Base-by-base conservation (phyloP, 2,329 filamentous ascomycete species). In the Xylaria digitata region DNA sequence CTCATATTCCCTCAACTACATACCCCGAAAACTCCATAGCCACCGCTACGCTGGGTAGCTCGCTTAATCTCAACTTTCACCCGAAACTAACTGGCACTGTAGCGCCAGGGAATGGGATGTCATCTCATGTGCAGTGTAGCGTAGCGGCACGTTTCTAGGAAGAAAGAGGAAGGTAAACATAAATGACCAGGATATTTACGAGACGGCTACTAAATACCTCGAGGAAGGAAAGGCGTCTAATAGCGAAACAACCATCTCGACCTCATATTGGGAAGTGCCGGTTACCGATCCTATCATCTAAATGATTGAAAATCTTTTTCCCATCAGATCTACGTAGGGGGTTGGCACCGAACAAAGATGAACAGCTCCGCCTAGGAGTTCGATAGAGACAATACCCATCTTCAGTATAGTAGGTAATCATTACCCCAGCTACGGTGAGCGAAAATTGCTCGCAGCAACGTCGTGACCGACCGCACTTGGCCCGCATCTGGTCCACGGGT, bases 131-230 rank as follows among this genome's bases (percentile, higher is more conserved):
- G n/a, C 13, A 17, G n/a, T 55, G 32, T 17, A 42, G 32, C 48
- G 19, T 1, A 37, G 26, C 26, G 55, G 34, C 26, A 53, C 30
- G n/a, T 57, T 42, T 58, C 40, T 52, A 45, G 17, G 42, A 17
- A 61, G 56, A 61, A 67, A 61, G 32, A 61, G 52, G 65, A 60
- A 65, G 65, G 61, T 65, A 13, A 43, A 23, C 52, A 13, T 19
- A 37, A 17, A 59, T 52, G 50, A 49, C 17, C 17, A 23, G 49
- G 42, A 42, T 59, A 49, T 30, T 26, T 26, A 49, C 48, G 50
- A 59, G 50, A 55, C 55, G 37, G 42, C 32, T 49, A 54, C 3
- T 26, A 26, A 17, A 65, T 23, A 49, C 34, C 30, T 43, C n/a
- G 37, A 61, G 21, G 17, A 8, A 40, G 19, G 26, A 40, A 40